Conservation (phyloP, 2,329 filamentous ascomycete species). For the Tothia fuscella region DNA sequence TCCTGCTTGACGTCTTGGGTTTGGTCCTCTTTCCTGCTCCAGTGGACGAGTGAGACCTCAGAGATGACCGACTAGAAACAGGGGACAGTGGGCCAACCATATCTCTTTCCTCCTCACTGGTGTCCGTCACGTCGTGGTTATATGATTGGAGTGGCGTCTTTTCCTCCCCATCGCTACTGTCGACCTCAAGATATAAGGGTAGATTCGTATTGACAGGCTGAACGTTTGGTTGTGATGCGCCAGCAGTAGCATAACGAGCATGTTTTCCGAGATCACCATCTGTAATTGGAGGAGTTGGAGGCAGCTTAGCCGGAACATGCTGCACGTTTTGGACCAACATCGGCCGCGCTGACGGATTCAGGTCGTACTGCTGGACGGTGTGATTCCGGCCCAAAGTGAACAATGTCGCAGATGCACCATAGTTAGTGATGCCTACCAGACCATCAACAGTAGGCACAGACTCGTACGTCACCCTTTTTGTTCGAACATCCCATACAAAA, state of each 20-base stretch:
- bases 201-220: conserved; percentile 20
- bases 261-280: conserved; percentile 48
- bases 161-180: conserved; percentile 61
- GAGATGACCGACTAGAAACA: conserved; percentile 36
- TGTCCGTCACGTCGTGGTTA: conserved; percentile 27
- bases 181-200: conserved; percentile 37
- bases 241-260: conserved; percentile 6
- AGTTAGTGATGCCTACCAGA: conserved; percentile 71
- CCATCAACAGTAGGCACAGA: conserved; percentile 73
- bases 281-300: conserved; percentile 72
- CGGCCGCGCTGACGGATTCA: conserved; percentile 58
- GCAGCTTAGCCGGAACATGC: conserved; percentile 65
- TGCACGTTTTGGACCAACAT: conserved; percentile 78
- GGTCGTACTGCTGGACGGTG: conserved; percentile 88
- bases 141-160: conserved; percentile 15
- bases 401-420: conserved; percentile 78
- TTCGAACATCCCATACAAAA: conserved; percentile 90
- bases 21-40: background rate
- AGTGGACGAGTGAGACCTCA: conserved; percentile 7
- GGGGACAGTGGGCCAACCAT: conserved; percentile 57
- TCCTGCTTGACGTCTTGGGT: background rate
- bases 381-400: conserved; percentile 84
- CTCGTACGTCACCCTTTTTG: conserved; percentile 91
- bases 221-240: conserved; percentile 14
- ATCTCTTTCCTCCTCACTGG: conserved; percentile 49